phyloP scores from a whole-genome alignment of 306 rosid genomes.

The Hylodesmum podocarpum region DNA sequence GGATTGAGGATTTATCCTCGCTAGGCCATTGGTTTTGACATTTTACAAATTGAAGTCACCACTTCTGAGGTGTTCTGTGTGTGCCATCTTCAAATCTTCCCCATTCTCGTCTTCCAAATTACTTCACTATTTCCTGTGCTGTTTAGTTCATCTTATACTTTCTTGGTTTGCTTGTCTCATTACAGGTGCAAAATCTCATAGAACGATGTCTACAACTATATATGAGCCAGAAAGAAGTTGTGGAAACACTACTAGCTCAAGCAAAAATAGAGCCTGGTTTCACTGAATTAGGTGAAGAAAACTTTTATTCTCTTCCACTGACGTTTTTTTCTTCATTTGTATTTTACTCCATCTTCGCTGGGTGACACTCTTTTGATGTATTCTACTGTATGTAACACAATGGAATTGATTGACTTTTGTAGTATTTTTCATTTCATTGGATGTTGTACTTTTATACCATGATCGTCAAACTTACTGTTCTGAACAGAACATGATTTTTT shows the following conservation, averaged over 20 bases:
- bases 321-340: background rate
- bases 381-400: background rate
- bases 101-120: background rate
- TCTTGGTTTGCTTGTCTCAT: constrained; percentile 7
- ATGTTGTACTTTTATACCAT: background rate
- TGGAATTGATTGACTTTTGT: background rate
- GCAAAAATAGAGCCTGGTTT: constrained; percentile 96
- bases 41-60: background rate
- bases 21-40: background rate
- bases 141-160: background rate
- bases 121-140: background rate
- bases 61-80: background rate
- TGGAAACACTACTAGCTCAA: constrained; percentile 60
- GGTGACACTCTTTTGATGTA: background rate
- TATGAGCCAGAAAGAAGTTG: constrained; percentile 86
- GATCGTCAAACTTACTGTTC: constrained; percentile 16
- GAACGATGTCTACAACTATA: constrained; percentile 90
- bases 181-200: constrained; percentile 89
- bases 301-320: background rate
- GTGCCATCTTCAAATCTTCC: background rate
- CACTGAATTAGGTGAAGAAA: constrained; percentile 73
- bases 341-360: background rate
- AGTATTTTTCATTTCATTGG: background rate
- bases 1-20: background rate
- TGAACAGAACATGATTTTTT: background rate